Evolutionary conservation across 306 rosid genomes (phyloP).

Genomic region (Potentilla sterilis): DNA sequence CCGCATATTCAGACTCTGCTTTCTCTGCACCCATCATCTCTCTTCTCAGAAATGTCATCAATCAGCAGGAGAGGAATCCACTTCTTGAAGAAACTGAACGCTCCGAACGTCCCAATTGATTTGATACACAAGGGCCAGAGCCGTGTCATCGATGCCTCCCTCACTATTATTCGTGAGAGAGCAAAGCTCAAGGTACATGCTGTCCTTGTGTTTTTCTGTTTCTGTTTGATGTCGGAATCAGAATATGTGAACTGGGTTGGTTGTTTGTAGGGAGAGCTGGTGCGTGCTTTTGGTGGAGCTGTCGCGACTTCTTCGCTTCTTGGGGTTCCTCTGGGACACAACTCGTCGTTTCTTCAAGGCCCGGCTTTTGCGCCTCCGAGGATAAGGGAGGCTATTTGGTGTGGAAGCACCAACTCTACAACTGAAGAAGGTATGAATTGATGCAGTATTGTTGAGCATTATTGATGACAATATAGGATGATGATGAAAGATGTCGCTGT

Average conservation of each 20-base stretch:
- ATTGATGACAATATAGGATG: neutral
- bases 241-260: slow-evolving; percentile 16
- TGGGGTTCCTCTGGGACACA: slow-evolving; percentile 95
- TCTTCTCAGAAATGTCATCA: slow-evolving; percentile 47
- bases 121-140: slow-evolving; percentile 72
- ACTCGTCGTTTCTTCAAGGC: slow-evolving; percentile 96
- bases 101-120: slow-evolving; percentile 53
- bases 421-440: slow-evolving; percentile 70
- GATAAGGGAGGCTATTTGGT: slow-evolving; percentile 97
- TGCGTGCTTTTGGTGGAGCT: slow-evolving; percentile 90
- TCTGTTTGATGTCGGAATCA: neutral
- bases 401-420: slow-evolving; percentile 89
- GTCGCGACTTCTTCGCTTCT: slow-evolving; percentile 77
- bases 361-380: slow-evolving; percentile 99
- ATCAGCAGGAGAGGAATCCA: slow-evolving; percentile 62
- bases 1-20: too few species aligned
- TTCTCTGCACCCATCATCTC: neutral
- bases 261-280: slow-evolving; percentile 70
- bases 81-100: slow-evolving; percentile 45
- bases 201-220: neutral
- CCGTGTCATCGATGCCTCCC: slow-evolving; percentile 91
- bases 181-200: slow-evolving; percentile 79
- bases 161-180: slow-evolving; percentile 91
- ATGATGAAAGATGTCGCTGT: neutral
- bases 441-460: too few species aligned